A percentile compares a stretch with the other conserved stretches of the same genome.
phyloP scores from a whole-genome alignment of 495 filamentous ascomycete genomes.

The Podospora bellae-mahoneyi region DNA sequence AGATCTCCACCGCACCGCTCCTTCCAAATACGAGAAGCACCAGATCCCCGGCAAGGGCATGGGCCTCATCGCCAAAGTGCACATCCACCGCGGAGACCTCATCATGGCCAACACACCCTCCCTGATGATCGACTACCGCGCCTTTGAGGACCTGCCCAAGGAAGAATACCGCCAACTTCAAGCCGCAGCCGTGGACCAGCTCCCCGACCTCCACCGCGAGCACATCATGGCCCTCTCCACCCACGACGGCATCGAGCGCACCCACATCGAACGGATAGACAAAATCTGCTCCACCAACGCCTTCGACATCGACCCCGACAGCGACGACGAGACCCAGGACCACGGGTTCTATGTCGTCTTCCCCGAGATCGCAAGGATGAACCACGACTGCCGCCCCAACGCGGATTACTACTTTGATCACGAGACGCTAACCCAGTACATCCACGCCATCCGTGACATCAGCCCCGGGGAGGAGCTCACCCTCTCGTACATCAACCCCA shows the following conservation, averaged over 20 bases:
- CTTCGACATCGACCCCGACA: conserved; percentile 34
- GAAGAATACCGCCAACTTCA: conserved; percentile 28
- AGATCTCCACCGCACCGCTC: conserved; percentile 21
- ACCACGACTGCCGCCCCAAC: conserved; percentile 46
- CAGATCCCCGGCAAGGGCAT: conserved; percentile 37
- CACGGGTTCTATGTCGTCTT: conserved; percentile 32
- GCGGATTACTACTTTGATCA: conserved; percentile 43
- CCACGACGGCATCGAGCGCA: conserved; percentile 19
- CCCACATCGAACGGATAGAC: conserved; percentile 20
- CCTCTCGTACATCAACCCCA: conserved; percentile 41
- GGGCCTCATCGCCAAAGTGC: conserved; percentile 30
- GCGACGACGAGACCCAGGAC: conserved; percentile 25
- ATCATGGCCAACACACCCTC: conserved; percentile 38
- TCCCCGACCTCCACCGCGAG: conserved; percentile 26
- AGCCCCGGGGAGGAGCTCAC: conserved; percentile 38
- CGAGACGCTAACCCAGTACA: conserved; percentile 33
- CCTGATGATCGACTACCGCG: conserved; percentile 36
- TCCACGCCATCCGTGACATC: conserved; percentile 39
- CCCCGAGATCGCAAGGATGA: conserved; percentile 39
- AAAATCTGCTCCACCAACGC: conserved; percentile 34
- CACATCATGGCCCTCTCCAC: conserved; percentile 32
- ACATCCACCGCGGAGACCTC: conserved; percentile 31
- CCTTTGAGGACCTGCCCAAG: conserved; percentile 28
- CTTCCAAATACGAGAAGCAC: conserved; percentile 26
- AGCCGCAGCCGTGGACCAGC: conserved; percentile 25